A percentile compares a stretch with the other conserved stretches of the same genome.
Evolutionary conservation across 2,329 filamentous ascomycete species (phyloP).

Genomic region (Sporothrix pseudoabietina): DNA sequence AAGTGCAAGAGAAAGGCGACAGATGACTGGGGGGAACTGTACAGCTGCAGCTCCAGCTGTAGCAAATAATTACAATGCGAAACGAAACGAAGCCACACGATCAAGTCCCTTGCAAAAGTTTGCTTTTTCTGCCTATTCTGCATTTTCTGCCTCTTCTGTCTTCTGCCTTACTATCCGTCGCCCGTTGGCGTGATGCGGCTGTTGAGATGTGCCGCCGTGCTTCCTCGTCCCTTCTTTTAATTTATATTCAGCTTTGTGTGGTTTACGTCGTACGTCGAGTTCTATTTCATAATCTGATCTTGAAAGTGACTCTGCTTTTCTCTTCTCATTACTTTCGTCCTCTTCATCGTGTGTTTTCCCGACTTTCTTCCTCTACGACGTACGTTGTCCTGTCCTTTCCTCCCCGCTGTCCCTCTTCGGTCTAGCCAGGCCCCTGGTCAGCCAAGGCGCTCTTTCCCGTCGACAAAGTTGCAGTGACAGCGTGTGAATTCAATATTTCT

Average conservation of each 20-base stretch:
- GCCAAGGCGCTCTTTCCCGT: background rate
- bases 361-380: background rate
- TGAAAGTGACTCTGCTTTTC: background rate
- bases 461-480: background rate
- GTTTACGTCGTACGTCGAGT: background rate
- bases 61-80: background rate
- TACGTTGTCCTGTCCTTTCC: background rate
- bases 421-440: background rate
- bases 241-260: background rate
- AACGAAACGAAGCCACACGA: background rate
- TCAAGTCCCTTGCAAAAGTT: background rate
- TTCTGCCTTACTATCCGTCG: background rate
- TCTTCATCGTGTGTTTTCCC: background rate
- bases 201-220: background rate
- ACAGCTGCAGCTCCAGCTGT: background rate
- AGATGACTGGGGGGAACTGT: background rate
- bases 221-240: background rate
- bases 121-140: background rate
- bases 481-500: constrained; percentile 1
- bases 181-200: background rate
- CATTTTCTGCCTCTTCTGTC: background rate
- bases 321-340: background rate
- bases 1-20: background rate
- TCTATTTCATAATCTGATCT: background rate
- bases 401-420: background rate